Evolutionary conservation across 768 basidiomycete genomes (phyloP).

Genomic region (Coprinopsis sp.): DNA sequence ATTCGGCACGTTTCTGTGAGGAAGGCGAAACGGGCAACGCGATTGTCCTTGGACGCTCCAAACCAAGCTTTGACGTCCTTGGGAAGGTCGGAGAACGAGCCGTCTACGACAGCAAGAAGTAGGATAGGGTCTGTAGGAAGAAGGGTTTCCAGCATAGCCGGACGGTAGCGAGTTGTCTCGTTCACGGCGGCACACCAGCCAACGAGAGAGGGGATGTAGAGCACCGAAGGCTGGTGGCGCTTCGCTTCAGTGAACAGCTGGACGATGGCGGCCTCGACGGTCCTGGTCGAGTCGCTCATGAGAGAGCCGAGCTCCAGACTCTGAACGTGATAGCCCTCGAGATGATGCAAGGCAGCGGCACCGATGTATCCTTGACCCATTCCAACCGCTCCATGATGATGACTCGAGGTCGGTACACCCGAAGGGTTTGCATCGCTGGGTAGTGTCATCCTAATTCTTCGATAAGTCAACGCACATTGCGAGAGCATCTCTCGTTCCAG

Average conservation of each 20-base stretch:
- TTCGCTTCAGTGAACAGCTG: slow-evolving; percentile 97
- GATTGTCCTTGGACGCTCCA: slow-evolving; percentile 69
- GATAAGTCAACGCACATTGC: slow-evolving; percentile 54
- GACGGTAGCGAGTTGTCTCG: slow-evolving; percentile 79
- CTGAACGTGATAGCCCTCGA: slow-evolving; percentile 96
- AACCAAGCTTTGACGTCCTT: slow-evolving; percentile 90
- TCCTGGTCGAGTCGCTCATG: slow-evolving; percentile 84
- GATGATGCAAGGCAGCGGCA: slow-evolving; percentile 84
- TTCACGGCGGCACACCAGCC: slow-evolving; percentile 84
- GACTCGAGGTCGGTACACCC: slow-evolving; percentile 87
- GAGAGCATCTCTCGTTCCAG: slow-evolving; percentile 85
- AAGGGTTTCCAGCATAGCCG: slow-evolving; percentile 90
- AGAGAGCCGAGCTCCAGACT: slow-evolving; percentile 87
- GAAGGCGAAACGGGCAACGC: slow-evolving; percentile 61
- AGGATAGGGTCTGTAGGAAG: slow-evolving; percentile 92
- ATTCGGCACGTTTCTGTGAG: slow-evolving; percentile 53
- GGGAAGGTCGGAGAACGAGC: slow-evolving; percentile 62
- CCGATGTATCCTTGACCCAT: slow-evolving; percentile 93
- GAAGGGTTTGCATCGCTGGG: slow-evolving; percentile 84
- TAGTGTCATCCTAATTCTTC: slow-evolving; percentile 5
- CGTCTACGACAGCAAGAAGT: slow-evolving; percentile 85
- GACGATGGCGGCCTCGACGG: slow-evolving; percentile 86
- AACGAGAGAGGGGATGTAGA: slow-evolving; percentile 87
- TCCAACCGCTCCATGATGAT: slow-evolving; percentile 76
- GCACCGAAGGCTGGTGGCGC: slow-evolving; percentile 90